Evolutionary conservation across 2,329 filamentous ascomycete genomes (phyloP).

Genomic region (Sarocladiaceae sp.): DNA sequence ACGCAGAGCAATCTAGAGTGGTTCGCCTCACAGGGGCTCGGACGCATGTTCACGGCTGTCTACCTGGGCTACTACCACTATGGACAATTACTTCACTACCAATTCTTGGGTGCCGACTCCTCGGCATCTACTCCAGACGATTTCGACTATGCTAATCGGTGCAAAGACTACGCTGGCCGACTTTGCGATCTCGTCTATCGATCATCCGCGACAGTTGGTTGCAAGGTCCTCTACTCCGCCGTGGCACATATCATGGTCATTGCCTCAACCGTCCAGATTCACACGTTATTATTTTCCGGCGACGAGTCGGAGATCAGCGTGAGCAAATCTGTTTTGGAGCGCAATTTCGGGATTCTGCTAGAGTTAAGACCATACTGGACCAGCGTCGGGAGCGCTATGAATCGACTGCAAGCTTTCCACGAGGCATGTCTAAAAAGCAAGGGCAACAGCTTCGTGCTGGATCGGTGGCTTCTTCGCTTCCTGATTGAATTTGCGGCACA

Average conservation of each 20-base stretch:
- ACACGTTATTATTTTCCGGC: constrained; percentile 35
- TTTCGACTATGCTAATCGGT: constrained; percentile 27
- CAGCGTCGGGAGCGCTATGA: constrained; percentile 9
- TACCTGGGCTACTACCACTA: constrained; percentile 42
- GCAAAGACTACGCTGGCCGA: constrained; percentile 30
- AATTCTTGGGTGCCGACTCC: constrained; percentile 29
- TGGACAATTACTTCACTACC: constrained; percentile 40
- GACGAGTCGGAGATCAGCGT: constrained; percentile 27
- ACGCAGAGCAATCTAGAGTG: constrained; percentile 30
- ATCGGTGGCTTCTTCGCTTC: constrained; percentile 36
- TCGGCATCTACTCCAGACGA: constrained; percentile 13
- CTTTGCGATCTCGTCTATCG: constrained; percentile 34
- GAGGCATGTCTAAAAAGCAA: constrained; percentile 30
- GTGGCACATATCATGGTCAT: constrained; percentile 41
- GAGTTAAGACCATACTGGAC: constrained; percentile 35
- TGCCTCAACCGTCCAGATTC: constrained; percentile 38
- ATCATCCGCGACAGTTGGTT: constrained; percentile 27
- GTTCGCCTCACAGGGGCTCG: constrained; percentile 31
- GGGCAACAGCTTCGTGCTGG: constrained; percentile 31
- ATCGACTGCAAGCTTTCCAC: constrained; percentile 33
- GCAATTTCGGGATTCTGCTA: constrained; percentile 38
- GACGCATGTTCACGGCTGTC: constrained; percentile 35
- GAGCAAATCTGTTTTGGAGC: constrained; percentile 30
- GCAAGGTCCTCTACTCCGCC: constrained; percentile 36
- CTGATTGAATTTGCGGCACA: constrained; percentile 24